Conservation (phyloP, 2,329 filamentous ascomycete genomes). For the Xylaria sp. region DNA sequence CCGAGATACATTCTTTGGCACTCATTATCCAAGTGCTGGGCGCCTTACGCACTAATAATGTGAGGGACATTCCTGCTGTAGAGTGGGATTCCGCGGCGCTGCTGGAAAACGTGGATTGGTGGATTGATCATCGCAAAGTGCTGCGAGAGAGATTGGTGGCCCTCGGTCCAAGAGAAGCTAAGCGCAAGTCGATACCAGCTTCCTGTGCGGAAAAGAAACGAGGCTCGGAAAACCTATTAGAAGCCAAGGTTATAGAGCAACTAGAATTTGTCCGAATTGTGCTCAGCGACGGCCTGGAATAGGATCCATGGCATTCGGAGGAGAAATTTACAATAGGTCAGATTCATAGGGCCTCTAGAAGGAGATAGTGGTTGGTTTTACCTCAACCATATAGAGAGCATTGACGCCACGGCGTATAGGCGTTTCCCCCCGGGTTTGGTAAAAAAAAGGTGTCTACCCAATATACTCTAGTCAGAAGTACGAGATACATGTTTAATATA, state of each 20-base stretch:
- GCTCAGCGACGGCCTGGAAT: conserved; percentile 62
- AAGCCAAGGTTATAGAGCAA: conserved; percentile 79
- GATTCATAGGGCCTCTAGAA: not conserved
- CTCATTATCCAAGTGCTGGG: conserved; percentile 79
- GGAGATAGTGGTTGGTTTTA: not conserved
- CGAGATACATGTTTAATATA: not conserved
- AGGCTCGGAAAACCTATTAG: conserved; percentile 71
- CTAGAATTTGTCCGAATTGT: conserved; percentile 69
- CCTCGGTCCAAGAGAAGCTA: conserved; percentile 75
- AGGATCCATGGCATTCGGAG: conserved; percentile 15
- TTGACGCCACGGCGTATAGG: conserved; percentile 32
- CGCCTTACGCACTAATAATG: conserved; percentile 71
- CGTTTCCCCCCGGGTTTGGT: conserved; percentile 22
- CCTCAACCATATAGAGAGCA: conserved; percentile 19
- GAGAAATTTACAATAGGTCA: not conserved
- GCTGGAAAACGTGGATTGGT: conserved; percentile 85
- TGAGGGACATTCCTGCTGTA: conserved; percentile 77
- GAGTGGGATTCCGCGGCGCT: conserved; percentile 78
- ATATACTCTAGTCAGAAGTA: conserved; percentile 16
- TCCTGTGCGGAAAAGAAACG: conserved; percentile 50
- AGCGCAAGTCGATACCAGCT: conserved; percentile 60
- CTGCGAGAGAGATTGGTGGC: conserved; percentile 79
- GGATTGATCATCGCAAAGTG: conserved; percentile 74
- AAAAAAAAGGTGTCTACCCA: conserved; percentile 2
- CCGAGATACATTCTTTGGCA: conserved; percentile 81